Evolutionary conservation across 768 basidiomycete species (phyloP).

Genomic region (Mrakia blollopis): DNA sequence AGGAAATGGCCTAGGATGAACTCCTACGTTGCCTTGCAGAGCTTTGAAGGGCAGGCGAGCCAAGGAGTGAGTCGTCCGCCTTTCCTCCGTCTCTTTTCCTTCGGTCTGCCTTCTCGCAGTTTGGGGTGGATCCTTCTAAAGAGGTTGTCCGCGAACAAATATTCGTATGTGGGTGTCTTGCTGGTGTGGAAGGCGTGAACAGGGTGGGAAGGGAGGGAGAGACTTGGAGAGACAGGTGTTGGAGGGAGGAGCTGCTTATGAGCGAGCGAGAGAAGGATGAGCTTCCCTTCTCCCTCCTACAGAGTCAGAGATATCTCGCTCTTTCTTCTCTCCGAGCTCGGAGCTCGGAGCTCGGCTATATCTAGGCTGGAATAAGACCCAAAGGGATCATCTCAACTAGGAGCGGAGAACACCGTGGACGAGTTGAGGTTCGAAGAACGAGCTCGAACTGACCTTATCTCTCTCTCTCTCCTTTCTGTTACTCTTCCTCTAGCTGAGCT

Average conservation of each 20-base stretch:
- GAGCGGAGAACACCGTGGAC: background rate
- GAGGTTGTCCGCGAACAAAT: background rate
- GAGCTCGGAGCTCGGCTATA: too few species aligned
- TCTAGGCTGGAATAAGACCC: too few species aligned
- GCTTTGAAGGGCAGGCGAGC: slow-evolving; percentile 13
- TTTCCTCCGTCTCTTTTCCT: background rate
- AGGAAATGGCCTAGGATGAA: background rate
- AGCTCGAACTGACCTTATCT: background rate
- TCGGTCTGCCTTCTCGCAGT: background rate
- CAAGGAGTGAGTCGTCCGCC: slow-evolving; percentile 18
- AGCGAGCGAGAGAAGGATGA: too few species aligned
- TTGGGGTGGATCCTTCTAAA: background rate
- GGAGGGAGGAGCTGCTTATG: too few species aligned
- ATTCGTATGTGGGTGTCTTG: background rate
- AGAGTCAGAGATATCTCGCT: too few species aligned
- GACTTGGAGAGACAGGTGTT: background rate
- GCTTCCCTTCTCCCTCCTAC: too few species aligned
- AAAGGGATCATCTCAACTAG: background rate
- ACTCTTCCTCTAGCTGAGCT: slow-evolving; percentile 7
- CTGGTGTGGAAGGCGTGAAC: background rate
- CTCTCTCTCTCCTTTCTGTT: background rate
- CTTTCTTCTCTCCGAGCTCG: too few species aligned
- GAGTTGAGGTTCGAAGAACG: background rate
- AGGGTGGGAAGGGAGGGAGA: too few species aligned
- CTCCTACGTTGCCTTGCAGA: slow-evolving; percentile 12